These are phyloP conservation scores for Populus hybrid DNA, from an alignment of 441 rosid species.

Conservation along the genomic window DNA sequence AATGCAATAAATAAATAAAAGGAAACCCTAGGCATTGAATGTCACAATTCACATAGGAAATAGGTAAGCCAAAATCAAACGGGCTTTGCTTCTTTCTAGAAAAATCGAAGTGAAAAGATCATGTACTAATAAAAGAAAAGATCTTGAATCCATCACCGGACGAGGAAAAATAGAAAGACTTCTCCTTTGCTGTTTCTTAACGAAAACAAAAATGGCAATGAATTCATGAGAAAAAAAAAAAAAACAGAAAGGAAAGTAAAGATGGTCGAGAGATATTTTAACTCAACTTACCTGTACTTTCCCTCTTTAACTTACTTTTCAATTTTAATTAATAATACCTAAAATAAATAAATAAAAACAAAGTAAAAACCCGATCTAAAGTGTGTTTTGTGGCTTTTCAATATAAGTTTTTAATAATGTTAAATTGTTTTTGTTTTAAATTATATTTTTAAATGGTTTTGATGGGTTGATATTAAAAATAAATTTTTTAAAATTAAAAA, in stretches of 20 bases:
- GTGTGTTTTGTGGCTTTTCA: too few relatives aligned
- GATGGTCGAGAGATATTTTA: too few relatives aligned
- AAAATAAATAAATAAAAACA: too few relatives aligned
- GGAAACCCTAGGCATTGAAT: background rate
- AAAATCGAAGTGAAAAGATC: background rate
- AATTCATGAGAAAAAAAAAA: too few relatives aligned
- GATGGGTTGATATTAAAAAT: too few relatives aligned
- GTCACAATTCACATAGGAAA: background rate
- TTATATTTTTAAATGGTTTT: too few relatives aligned
- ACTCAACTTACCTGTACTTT: too few relatives aligned
- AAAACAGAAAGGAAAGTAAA: too few relatives aligned
- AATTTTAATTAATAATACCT: background rate
- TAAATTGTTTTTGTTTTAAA: too few relatives aligned
- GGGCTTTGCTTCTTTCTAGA: background rate
- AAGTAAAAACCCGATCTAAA: background rate
- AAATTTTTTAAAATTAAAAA: too few relatives aligned
- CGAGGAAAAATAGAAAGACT: background rate
- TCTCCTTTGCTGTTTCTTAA: background rate
- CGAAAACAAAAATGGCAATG: background rate
- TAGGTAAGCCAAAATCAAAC: too few relatives aligned
- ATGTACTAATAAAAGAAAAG: background rate
- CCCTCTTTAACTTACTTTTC: background rate
- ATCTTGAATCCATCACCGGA: background rate
- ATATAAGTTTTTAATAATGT: too few relatives aligned
- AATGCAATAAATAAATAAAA: background rate